phyloP scores from a whole-genome alignment of 2,329 filamentous ascomycete genomes.

The Neonectria punicea region DNA sequence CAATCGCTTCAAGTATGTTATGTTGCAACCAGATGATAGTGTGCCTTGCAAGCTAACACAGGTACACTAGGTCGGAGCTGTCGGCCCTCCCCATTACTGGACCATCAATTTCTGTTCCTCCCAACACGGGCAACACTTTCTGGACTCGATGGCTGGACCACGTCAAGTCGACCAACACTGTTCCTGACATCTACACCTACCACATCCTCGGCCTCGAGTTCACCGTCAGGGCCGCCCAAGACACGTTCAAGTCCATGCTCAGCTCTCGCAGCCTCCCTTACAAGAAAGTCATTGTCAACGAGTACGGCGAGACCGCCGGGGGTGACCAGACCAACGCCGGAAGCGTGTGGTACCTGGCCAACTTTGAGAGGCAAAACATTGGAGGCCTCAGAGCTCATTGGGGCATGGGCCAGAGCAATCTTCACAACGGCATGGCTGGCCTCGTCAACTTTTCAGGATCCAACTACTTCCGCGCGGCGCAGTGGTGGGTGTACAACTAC shows the following conservation, averaged over 20 bases:
- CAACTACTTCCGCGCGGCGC: slow-evolving; percentile 13
- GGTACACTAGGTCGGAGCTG: not conserved
- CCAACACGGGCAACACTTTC: not conserved
- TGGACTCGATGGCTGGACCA: slow-evolving; percentile 10
- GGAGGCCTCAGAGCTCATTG: slow-evolving; percentile 6
- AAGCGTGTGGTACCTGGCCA: not conserved
- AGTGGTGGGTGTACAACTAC: slow-evolving; percentile 28
- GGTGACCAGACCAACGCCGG: slow-evolving; percentile 4
- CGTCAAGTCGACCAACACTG: slow-evolving; percentile 2
- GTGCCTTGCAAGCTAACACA: not conserved
- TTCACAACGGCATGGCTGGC: slow-evolving; percentile 2
- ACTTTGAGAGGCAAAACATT: not conserved
- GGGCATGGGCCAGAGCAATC: slow-evolving; percentile 5
- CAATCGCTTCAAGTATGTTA: not conserved
- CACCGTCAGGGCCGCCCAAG: not conserved
- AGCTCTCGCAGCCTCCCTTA: not conserved
- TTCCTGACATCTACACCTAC: slow-evolving; percentile 10
- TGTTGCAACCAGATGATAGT: not conserved
- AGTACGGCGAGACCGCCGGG: not conserved
- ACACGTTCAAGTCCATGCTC: slow-evolving; percentile 4
- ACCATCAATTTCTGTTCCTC: slow-evolving; percentile 4
- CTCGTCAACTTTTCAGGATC: slow-evolving; percentile 17
- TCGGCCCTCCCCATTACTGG: not conserved
- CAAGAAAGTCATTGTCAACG: slow-evolving; percentile 1
- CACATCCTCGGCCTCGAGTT: slow-evolving; percentile 1